These are phyloP conservation scores for Ascochyta koolunga DNA, from an alignment of 2,329 filamentous ascomycete species.

Conservation along the genomic window DNA sequence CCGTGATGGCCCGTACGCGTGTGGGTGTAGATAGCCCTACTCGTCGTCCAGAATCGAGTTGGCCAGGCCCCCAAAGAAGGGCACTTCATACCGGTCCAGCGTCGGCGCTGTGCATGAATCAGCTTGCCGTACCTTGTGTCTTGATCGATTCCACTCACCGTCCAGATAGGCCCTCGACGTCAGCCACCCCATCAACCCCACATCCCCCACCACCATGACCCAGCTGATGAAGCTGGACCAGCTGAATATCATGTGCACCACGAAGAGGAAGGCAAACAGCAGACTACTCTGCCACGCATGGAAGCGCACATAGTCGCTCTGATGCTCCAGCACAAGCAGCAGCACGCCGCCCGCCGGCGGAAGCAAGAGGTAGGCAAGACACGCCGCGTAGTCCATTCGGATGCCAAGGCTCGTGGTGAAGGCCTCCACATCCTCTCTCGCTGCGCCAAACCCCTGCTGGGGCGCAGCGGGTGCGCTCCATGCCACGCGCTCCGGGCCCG, in stretches of 20 bases:
- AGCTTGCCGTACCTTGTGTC: background rate
- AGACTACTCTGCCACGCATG: constrained; percentile 95
- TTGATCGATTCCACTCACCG: constrained; percentile 57
- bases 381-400: constrained; percentile 87
- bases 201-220: constrained; percentile 77
- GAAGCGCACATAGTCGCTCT: constrained; percentile 97
- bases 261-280: constrained; percentile 73
- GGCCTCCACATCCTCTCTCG: constrained; percentile 70
- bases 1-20: constrained; percentile 9
- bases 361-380: constrained; percentile 82
- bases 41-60: constrained; percentile 93
- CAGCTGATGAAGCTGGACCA: constrained; percentile 86
- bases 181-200: constrained; percentile 77
- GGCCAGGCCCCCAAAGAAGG: constrained; percentile 82
- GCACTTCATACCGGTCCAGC: constrained; percentile 77
- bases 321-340: constrained; percentile 84
- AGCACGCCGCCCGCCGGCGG: constrained; percentile 87
- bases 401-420: constrained; percentile 92
- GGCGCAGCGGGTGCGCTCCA: constrained; percentile 28
- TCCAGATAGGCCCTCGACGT: constrained; percentile 82
- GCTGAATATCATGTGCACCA: constrained; percentile 81
- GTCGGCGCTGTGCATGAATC: constrained; percentile 59
- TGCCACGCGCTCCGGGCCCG: constrained; percentile 36
- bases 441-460: constrained; percentile 11
- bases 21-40: constrained; percentile 39